Base-by-base conservation (phyloP, 768 basidiomycete species). In the Leucosporidium scottii region DNA sequence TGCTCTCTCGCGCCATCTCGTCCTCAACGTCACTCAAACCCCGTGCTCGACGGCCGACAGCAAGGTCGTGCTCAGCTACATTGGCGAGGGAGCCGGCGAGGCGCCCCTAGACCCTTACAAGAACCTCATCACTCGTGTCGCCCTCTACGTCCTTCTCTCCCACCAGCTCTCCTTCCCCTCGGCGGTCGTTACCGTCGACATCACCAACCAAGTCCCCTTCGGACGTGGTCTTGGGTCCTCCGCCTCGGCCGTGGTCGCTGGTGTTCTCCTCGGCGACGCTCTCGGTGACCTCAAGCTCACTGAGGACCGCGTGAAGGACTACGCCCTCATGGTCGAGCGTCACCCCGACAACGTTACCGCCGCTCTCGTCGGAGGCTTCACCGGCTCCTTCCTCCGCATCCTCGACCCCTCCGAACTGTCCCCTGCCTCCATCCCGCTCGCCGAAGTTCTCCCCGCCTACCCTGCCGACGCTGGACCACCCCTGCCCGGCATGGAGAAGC, bases 311-410 rank as follows among this genome's bases (percentile, higher is more conserved):
- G 81, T 94, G 74, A 85, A 98, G 68, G 96, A 99, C 80, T 94
- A 90, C 76, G 93, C 94, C 1, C 83, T 99, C 62, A 99, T 99
- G 96, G 93, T 99, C 75, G 96, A 99, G 80, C 84, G 96, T 23
- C 96, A 99, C 77, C 96, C 96, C 21, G 96, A 99, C 79, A 99
- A 99, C 78, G 93, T 99, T 76, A 96, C 96, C 0, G 96, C 96
- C 3, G 94, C 93, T 0, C 85, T 99, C 48, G 84, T 97, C 23
- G 96, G 96, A 47, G 96, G 96, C 0, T 98, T 99, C 79, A 91
- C 97, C 30, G 96, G 96, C 25, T 90, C 89, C 4, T 99, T 98
- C 81, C 84, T 98, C 61, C 85, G 88, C 68, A 94, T 96, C 78
- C 84, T 98, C 57, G 90, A 90, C 73, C 83, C 84, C 15, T 84